Evolutionary conservation across 2,329 filamentous ascomycete species (phyloP), one percentile per base, ranked within the genome.

Genomic region (Phaeoacremonium minimum): DNA sequence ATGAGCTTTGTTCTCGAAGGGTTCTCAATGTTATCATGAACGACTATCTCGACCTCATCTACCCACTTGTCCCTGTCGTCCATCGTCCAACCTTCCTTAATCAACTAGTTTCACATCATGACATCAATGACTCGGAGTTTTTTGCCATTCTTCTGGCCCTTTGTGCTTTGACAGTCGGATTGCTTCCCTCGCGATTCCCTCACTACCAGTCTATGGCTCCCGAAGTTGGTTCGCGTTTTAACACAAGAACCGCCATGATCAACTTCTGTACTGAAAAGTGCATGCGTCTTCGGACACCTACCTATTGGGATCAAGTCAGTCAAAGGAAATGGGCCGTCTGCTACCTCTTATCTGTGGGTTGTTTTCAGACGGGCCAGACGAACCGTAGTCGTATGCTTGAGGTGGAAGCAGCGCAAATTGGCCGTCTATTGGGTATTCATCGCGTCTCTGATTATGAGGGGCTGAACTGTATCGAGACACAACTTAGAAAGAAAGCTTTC

Each of bases 311-410:
- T 28, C 41, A 49, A 3, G 44, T 56, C 5, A 59, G 48, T 40
- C 53, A 56, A 22, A 46, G 51, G n/a, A 61, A 62, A 30, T 61
- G 58, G 50, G 52, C 58, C 5, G 46, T 52, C 2, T 54, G 52
- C 2, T 63, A 60, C 33, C 38, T 58, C 1, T 42, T 60, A 4
- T 53, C 47, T 11, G 50, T 58, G 5, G 51, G 54, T 0, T 55
- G 54, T 14, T 51, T 60, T 32, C 58, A 63, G 26, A 54, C 57
- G 1, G 58, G 60, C 1, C 55, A 59, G 28, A 50, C 50, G 4
- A 63, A 61, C 36, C 52, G 50, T 19, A 51, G 55, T 7, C 48
- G 58, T 3, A 63, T 63, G 56, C 40, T 60, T 11, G 57, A 60
- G 20, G 53, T 55, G 4, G 60, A 63, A 36, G 48, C 50, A 2